Conservation (phyloP, 257 asterid species). For the Solanum phureja region DNA sequence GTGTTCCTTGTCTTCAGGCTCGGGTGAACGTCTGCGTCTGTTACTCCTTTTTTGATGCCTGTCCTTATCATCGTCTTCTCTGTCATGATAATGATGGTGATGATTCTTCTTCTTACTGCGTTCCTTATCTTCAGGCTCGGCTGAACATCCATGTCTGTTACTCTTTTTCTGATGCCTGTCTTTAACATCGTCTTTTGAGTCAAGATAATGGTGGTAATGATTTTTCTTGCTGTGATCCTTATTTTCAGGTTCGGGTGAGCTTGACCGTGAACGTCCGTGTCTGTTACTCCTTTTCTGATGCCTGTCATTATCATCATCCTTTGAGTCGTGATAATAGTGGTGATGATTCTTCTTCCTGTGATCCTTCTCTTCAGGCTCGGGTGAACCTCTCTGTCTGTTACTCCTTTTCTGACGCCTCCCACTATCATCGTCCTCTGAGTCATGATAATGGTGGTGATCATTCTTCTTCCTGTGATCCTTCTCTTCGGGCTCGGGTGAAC, state of each 20-base stretch:
- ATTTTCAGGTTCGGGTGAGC: constrained; percentile 1
- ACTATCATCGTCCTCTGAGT: background rate
- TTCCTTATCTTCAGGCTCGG: background rate
- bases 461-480: background rate
- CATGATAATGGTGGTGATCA: background rate
- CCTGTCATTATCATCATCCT: background rate
- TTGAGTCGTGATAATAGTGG: background rate
- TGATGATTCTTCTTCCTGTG: background rate
- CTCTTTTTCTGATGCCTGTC: constrained; percentile 1
- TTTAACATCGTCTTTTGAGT: constrained; percentile 3
- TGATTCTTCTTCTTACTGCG: background rate
- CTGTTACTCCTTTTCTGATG: background rate
- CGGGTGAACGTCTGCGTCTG: background rate
- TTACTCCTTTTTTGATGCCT: background rate
- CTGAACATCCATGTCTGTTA: background rate
- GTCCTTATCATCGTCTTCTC: constrained; percentile 4
- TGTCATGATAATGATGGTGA: background rate
- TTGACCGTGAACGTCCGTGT: background rate
- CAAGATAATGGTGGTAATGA: background rate
- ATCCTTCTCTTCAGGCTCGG: constrained; percentile 1
- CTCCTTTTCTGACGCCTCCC: background rate
- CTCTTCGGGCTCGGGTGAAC: constrained; percentile 4
- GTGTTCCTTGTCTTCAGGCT: background rate
- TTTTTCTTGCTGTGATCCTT: background rate
- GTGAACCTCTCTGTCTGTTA: background rate